Percentiles rank a stretch among this genome's conserved stretches.
These are phyloP conservation scores for Gossypium longicalyx DNA, from an alignment of 345 rosid genomes.

Conservation along the genomic window DNA sequence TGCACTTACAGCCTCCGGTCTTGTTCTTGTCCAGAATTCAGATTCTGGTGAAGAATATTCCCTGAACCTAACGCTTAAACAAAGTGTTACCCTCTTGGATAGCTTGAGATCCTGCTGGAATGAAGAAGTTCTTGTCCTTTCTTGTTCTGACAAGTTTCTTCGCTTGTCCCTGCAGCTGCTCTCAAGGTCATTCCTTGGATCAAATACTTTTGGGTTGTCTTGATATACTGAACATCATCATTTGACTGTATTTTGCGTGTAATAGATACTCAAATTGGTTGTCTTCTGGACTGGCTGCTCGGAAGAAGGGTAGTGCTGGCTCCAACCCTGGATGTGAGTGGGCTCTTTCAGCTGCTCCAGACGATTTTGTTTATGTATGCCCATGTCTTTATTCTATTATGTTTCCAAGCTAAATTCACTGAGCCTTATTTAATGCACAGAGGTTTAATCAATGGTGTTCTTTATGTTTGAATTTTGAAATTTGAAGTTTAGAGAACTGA, in stretches of 20 bases:
- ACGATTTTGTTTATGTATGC: conserved; percentile 83
- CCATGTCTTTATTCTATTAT: conserved; percentile 18
- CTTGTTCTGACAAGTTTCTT: conserved; percentile 94
- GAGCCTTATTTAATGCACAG: not conserved
- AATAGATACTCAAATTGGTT: conserved; percentile 81
- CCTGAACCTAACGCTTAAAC: conserved; percentile 52
- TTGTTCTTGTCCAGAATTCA: conserved; percentile 55
- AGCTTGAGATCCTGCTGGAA: conserved; percentile 90
- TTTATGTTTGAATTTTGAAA: conserved; percentile 10
- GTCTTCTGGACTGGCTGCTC: conserved; percentile 70
- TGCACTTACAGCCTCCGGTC: conserved; percentile 59
- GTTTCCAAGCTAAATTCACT: not conserved
- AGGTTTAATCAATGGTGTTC: not conserved
- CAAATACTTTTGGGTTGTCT: conserved; percentile 2
- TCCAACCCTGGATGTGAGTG: conserved; percentile 76
- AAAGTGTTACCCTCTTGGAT: conserved; percentile 74
- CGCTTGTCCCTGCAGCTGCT: conserved; percentile 93
- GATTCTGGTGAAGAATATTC: conserved; percentile 37
- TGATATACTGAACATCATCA: conserved; percentile 2
- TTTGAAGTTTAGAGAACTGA: not conserved
- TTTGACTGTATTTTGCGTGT: conserved; percentile 14
- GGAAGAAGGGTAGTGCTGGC: conserved; percentile 46
- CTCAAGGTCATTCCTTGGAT: conserved; percentile 53
- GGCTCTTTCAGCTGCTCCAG: conserved; percentile 72
- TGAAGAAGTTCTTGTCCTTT: conserved; percentile 83